These are phyloP conservation scores for Tolypocladium nubicola DNA, from an alignment of 2,329 filamentous ascomycete genomes.

Conservation along the genomic window DNA sequence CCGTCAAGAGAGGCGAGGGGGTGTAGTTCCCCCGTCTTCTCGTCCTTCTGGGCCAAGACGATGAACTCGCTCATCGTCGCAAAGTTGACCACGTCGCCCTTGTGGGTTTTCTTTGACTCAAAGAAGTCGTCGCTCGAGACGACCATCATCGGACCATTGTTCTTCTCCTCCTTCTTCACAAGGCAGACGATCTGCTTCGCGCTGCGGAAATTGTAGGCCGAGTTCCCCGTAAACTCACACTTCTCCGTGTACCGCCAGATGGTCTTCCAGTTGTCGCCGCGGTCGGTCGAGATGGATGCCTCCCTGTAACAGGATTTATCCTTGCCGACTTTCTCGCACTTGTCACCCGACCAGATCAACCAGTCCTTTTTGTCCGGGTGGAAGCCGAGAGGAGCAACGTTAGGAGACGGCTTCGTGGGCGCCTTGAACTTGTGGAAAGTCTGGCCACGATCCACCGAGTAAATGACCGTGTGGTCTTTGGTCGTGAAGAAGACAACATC, in stretches of 20 bases:
- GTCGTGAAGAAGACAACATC: conserved; percentile 85
- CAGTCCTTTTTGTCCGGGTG: conserved; percentile 80
- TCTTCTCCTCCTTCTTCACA: conserved; percentile 42
- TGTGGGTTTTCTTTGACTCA: conserved; percentile 43
- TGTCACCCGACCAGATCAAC: conserved; percentile 80
- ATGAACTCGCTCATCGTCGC: conserved; percentile 97
- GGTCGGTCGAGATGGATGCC: conserved; percentile 69
- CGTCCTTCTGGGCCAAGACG: conserved; percentile 68
- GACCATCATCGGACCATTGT: conserved; percentile 55
- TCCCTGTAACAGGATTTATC: conserved; percentile 55
- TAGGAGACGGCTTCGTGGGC: conserved; percentile 38
- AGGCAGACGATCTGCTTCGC: conserved; percentile 50
- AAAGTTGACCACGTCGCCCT: conserved; percentile 62
- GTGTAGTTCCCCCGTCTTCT: conserved; percentile 57
- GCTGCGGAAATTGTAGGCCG: conserved; percentile 41
- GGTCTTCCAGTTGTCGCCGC: conserved; percentile 69
- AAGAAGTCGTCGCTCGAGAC: conserved; percentile 75
- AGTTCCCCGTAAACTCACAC: conserved; percentile 76
- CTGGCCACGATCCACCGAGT: conserved; percentile 69
- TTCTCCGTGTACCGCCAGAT: conserved; percentile 64
- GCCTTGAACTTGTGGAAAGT: conserved; percentile 65
- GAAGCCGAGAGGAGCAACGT: conserved; percentile 52
- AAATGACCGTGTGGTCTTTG: conserved; percentile 52
- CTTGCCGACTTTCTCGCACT: conserved; percentile 46
- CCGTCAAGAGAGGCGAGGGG: conserved; percentile 83